Evolutionary conservation across 345 rosid species (phyloP).

Genomic region (Arabis hirsuta): DNA sequence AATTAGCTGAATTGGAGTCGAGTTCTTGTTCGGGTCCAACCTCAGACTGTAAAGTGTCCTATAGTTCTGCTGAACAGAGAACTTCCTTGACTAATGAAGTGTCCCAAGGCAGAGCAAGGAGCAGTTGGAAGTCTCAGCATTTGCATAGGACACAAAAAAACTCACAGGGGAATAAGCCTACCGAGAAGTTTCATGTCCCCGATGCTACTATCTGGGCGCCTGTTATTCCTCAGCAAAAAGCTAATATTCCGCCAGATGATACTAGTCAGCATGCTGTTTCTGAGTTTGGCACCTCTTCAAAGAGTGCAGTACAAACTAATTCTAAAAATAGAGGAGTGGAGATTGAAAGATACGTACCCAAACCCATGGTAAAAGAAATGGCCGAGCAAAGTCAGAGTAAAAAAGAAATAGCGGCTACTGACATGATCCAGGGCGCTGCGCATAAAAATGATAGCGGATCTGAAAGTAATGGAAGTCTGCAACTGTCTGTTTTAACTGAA

Average conservation of each 20-base stretch:
- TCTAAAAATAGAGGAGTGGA: conserved; percentile 72
- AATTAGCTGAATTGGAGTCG: conserved; percentile 44
- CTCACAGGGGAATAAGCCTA: conserved; percentile 50
- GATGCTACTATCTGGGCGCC: conserved; percentile 84
- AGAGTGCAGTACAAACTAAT: conserved; percentile 58
- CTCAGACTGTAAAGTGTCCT: no score
- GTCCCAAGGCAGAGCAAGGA: conserved; percentile 47
- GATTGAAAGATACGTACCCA: conserved; percentile 73
- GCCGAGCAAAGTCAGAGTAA: conserved; percentile 62
- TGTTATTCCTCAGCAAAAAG: conserved; percentile 57
- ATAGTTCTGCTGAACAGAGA: conserved; percentile 17
- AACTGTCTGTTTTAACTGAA: no score
- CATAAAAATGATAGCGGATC: no score
- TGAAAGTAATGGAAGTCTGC: no score
- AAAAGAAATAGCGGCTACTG: conserved; percentile 48
- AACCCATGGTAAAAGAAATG: conserved; percentile 81
- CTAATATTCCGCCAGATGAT: conserved; percentile 53
- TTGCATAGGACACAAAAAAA: conserved; percentile 56
- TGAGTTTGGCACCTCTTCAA: conserved; percentile 46
- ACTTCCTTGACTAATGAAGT: conserved; percentile 54
- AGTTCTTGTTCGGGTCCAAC: no score
- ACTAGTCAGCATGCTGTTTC: conserved; percentile 43
- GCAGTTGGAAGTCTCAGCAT: conserved; percentile 38
- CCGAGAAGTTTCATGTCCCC: conserved; percentile 51
- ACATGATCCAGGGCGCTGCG: conserved; percentile 13